Evolutionary conservation across 108 stramenopile species (phyloP), one percentile per base, ranked within the genome.

Genomic region (Stephanodiscus minutulus): DNA sequence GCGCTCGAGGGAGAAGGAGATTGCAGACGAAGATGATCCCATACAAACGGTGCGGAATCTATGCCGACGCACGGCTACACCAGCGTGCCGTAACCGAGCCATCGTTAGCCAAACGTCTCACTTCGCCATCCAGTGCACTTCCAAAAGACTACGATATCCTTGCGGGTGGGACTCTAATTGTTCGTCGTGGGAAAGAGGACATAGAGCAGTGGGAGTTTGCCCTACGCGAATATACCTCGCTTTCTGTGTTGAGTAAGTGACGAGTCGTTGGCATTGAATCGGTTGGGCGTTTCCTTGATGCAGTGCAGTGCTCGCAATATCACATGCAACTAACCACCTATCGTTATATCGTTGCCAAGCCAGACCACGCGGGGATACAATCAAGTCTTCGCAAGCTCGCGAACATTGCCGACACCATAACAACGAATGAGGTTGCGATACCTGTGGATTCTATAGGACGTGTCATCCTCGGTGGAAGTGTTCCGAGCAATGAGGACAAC

Each of bases 201-300:
- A 60, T 77, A 22, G 49, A 68, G 5, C 58, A 58, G 35, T 90
- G 89, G 89, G 86, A 83, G 39, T 67, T 57, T 18, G 84, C 84
- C 12, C 53, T 88, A 43, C 77, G 86, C 39, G 89, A 90, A 73
- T 66, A 72, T 13, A 87, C 87, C 28, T 82, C 81, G 25, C 74
- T 74, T 39, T 81, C 85, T 20, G 89, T 90, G 6, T 59, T 87
- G 52, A 88, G 59, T 60, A 60, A 60, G 59, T 36, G 35, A 35
- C 13, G 59, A 39, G 13, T 11, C 39, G 39, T 9, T 39, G 39
- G 39, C 18, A 5, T 56, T 28, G 29, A 31, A 25, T 0, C 31
- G 55, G 24, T 0, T 54, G 22, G 50, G 48, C 1, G 17, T 52
- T 53, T 6, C 3, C 18, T 27, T 53, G 52, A 8, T 27, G 52